Evolutionary conservation across 2,329 filamentous ascomycete species (phyloP).

Genomic region (Phialophora chinensis): DNA sequence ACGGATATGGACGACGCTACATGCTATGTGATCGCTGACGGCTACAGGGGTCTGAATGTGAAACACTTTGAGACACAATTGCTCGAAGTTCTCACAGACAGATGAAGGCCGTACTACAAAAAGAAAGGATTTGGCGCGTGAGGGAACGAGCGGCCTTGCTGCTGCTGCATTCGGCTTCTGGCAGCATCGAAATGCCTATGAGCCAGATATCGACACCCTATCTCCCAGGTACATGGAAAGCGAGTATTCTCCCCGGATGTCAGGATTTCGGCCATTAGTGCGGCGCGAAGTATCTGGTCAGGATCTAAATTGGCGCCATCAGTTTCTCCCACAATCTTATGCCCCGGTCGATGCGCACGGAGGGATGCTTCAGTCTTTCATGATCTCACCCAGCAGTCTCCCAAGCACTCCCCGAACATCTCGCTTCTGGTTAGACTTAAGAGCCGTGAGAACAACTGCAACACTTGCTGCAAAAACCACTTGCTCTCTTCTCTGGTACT

Average conservation of each 20-base stretch:
- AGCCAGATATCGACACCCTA: background rate
- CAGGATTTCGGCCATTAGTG: background rate
- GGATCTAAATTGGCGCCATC: background rate
- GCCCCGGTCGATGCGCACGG: background rate
- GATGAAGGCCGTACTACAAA: too few species aligned
- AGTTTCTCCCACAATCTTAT: background rate
- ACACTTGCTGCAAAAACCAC: conserved; percentile 38
- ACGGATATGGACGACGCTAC: too few species aligned
- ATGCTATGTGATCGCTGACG: too few species aligned
- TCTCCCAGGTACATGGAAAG: background rate
- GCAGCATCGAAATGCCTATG: background rate
- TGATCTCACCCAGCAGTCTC: conserved; percentile 35
- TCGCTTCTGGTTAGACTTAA: conserved; percentile 22
- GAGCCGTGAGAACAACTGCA: conserved; percentile 34
- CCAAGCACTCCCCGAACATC: conserved; percentile 36
- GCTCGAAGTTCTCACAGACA: too few species aligned
- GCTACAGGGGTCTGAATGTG: too few species aligned
- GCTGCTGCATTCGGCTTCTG: too few species aligned
- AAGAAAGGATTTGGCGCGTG: too few species aligned
- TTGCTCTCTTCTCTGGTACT: conserved; percentile 43
- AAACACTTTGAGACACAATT: too few species aligned
- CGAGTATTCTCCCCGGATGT: background rate
- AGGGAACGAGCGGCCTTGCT: too few species aligned
- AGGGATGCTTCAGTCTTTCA: conserved; percentile 27
- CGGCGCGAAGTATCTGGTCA: background rate